Evolutionary conservation across 2,329 filamentous ascomycete species (phyloP).

Genomic region (Sphaerulina musiva): DNA sequence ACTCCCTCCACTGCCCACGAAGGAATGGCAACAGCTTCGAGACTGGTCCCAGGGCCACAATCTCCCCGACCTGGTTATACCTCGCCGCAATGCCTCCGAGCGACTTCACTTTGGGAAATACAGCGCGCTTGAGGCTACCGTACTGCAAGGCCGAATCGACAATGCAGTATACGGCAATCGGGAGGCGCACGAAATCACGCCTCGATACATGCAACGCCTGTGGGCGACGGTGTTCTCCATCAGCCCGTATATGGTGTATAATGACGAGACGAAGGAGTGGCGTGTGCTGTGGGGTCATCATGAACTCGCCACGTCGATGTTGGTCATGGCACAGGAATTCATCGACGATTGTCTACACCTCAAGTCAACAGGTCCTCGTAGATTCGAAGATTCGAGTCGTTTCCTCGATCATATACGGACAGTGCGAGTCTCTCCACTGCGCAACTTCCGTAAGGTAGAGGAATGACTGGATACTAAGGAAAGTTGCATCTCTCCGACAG

Average conservation of each 20-base stretch:
- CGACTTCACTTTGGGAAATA: slow-evolving; percentile 9
- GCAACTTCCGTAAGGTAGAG: too few species aligned
- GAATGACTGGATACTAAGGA: too few species aligned
- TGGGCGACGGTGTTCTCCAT: slow-evolving; percentile 38
- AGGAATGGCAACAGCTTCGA: slow-evolving; percentile 41
- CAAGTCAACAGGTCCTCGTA: background rate
- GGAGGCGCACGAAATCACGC: slow-evolving; percentile 35
- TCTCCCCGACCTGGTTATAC: slow-evolving; percentile 1
- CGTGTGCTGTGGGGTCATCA: slow-evolving; percentile 4
- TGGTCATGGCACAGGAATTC: background rate
- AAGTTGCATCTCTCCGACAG: too few species aligned
- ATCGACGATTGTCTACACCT: background rate
- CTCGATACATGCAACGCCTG: slow-evolving; percentile 42
- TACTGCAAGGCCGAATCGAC: slow-evolving; percentile 11
- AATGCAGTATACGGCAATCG: slow-evolving; percentile 15
- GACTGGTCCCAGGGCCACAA: slow-evolving; percentile 33
- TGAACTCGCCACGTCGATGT: background rate
- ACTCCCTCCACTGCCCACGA: slow-evolving; percentile 40
- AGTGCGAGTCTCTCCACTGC: too few species aligned
- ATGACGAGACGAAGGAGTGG: background rate
- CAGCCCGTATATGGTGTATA: slow-evolving; percentile 5
- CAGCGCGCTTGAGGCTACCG: slow-evolving; percentile 22
- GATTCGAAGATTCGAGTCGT: too few species aligned
- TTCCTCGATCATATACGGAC: too few species aligned
- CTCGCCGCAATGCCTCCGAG: slow-evolving; percentile 5